Percentiles rank a stretch among this genome's conserved stretches.
phyloP scores from a whole-genome alignment of 1,284 basidiomycete species.

The Neolentinus lepideus region DNA sequence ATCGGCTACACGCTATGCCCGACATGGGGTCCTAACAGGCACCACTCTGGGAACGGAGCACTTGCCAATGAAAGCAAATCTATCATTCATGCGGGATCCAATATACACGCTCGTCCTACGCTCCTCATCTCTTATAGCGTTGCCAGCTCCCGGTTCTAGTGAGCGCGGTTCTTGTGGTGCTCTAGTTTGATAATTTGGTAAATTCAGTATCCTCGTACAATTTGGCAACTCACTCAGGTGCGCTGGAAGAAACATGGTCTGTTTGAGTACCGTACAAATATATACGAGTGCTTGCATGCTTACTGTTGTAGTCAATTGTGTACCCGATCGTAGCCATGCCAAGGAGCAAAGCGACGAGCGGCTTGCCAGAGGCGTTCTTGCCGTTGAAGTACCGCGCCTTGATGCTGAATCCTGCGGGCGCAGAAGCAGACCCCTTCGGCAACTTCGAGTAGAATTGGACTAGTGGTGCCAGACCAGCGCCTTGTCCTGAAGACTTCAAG shows the following conservation, averaged over 20 bases:
- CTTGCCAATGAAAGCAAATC: neutral
- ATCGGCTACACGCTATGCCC: no score
- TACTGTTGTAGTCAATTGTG: constrained; percentile 88
- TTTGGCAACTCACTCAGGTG: constrained; percentile 59
- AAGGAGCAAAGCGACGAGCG: constrained; percentile 67
- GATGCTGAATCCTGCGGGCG: constrained; percentile 56
- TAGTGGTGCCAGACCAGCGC: constrained; percentile 74
- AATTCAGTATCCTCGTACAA: constrained; percentile 1
- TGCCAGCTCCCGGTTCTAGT: constrained; percentile 30
- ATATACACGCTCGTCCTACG: neutral
- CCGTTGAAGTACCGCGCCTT: constrained; percentile 80
- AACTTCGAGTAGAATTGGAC: constrained; percentile 94
- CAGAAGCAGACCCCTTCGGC: constrained; percentile 72
- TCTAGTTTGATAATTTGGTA: constrained; percentile 35
- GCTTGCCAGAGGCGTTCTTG: constrained; percentile 76
- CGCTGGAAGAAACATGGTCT: constrained; percentile 36
- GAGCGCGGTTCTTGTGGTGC: constrained; percentile 84
- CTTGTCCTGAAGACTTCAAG: constrained; percentile 66
- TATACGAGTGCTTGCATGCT: constrained; percentile 27
- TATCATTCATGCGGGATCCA: neutral
- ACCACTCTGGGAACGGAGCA: neutral
- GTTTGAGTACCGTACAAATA: no score
- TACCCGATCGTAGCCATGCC: constrained; percentile 81
- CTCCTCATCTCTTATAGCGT: neutral
- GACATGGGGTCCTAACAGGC: no score